phyloP scores from a whole-genome alignment of 495 filamentous ascomycete species.

The Neohortaea acidophila region DNA sequence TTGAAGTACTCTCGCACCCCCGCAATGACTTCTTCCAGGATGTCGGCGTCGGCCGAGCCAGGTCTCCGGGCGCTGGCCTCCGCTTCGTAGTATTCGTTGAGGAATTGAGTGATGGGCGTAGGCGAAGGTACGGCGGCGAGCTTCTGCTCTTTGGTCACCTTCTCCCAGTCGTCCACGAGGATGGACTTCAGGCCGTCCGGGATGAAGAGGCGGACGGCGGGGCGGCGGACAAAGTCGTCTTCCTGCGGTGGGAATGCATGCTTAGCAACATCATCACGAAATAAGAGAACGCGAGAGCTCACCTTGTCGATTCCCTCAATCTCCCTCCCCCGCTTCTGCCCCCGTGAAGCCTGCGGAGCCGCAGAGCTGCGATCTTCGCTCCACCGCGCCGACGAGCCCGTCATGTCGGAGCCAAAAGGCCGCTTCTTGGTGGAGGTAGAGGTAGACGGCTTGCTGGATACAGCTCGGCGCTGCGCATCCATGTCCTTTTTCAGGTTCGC shows the following conservation, averaged over 20 bases:
- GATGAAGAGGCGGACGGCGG: slow-evolving; percentile 63
- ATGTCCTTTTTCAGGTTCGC: slow-evolving; percentile 45
- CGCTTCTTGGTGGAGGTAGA: slow-evolving; percentile 43
- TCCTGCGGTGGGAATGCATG: slow-evolving; percentile 41
- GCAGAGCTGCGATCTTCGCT: slow-evolving; percentile 74
- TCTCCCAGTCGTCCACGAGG: slow-evolving; percentile 97
- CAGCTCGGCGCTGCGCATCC: slow-evolving; percentile 31
- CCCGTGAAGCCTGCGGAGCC: slow-evolving; percentile 40
- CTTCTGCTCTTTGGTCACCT: slow-evolving; percentile 83
- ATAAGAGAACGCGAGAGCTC: slow-evolving; percentile 28
- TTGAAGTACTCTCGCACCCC: slow-evolving; percentile 89
- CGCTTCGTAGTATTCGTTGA: slow-evolving; percentile 58
- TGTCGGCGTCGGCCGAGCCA: slow-evolving; percentile 56
- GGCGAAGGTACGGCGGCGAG: slow-evolving; percentile 70
- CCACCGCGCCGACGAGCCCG: slow-evolving; percentile 53
- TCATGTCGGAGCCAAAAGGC: slow-evolving; percentile 50
- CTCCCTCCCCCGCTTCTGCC: slow-evolving; percentile 59
- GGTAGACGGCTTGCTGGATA: slow-evolving; percentile 10
- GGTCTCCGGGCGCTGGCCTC: slow-evolving; percentile 50
- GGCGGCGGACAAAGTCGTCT: slow-evolving; percentile 62
- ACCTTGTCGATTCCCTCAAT: slow-evolving; percentile 70
- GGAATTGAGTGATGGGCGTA: slow-evolving; percentile 56
- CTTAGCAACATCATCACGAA: neutral
- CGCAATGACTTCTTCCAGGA: slow-evolving; percentile 72
- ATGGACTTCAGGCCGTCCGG: slow-evolving; percentile 78